phyloP scores from a whole-genome alignment of 129 eudicot genomes.

The Flaveria linearis region DNA sequence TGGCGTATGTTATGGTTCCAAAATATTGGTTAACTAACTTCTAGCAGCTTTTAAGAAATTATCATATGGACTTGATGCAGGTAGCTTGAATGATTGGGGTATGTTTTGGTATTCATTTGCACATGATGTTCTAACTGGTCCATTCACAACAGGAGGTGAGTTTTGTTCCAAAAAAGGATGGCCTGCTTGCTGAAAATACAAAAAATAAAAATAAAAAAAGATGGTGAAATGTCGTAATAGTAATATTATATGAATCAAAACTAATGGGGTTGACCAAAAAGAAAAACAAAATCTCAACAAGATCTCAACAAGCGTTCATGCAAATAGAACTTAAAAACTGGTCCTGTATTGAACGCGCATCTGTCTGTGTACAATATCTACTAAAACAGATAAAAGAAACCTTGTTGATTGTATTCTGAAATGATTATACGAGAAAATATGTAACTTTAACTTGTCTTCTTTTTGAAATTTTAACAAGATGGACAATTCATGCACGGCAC shows the following conservation, averaged over 20 bases:
- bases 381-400: not conserved
- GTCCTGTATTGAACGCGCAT: not conserved
- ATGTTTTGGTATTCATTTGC: constrained; percentile 50
- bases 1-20: constrained; percentile 22
- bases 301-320: not conserved
- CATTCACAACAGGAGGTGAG: constrained; percentile 18
- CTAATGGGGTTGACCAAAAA: constrained; percentile 1
- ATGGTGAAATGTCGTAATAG: not conserved
- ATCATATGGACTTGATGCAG: constrained; percentile 86
- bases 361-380: not conserved
- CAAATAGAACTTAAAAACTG: not conserved
- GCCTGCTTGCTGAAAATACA: constrained; percentile 36
- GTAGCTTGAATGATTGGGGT: constrained; percentile 65
- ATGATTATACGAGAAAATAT: not conserved
- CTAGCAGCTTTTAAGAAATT: constrained; percentile 95
- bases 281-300: not conserved
- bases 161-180: constrained; percentile 48
- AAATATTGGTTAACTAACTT: constrained; percentile 36
- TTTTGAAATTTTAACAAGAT: not conserved
- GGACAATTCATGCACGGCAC: not conserved
- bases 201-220: not conserved
- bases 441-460: not conserved
- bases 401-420: too few relatives aligned
- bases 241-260: not conserved
- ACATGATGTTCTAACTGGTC: constrained; percentile 36